phyloP scores from a whole-genome alignment of 257 asterid genomes.

The Rauvolfia tetraphylla region DNA sequence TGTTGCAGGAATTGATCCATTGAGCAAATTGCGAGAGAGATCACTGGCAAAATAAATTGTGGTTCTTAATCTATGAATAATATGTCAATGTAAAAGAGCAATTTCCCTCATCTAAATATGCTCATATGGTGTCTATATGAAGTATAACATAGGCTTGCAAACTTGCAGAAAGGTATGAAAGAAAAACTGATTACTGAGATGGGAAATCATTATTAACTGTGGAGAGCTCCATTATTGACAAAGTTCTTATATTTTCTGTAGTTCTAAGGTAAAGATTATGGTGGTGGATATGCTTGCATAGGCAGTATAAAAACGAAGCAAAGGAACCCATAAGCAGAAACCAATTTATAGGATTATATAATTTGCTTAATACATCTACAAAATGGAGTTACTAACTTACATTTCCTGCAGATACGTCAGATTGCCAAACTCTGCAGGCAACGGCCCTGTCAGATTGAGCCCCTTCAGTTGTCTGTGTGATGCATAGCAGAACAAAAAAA shows the following conservation, averaged over 20 bases:
- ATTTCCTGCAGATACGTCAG: slow-evolving; percentile 47
- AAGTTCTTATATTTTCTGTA: neutral
- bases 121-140: neutral
- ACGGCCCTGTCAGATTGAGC: slow-evolving; percentile 58
- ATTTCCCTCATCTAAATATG: neutral
- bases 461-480: slow-evolving; percentile 54
- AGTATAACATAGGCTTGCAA: neutral
- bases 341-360: neutral
- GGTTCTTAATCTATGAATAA: neutral
- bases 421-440: slow-evolving; percentile 63
- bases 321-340: neutral
- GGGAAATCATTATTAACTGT: neutral
- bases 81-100: neutral
- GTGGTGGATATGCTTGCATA: neutral
- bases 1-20: slow-evolving; percentile 63
- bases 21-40: slow-evolving; percentile 63
- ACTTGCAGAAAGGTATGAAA: neutral
- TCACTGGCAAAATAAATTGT: slow-evolving; percentile 47
- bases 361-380: slow-evolving; percentile 1
- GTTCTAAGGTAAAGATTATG: neutral
- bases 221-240: neutral
- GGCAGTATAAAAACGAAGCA: neutral
- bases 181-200: neutral
- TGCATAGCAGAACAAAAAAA: slow-evolving; percentile 17
- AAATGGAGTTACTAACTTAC: slow-evolving; percentile 39